Percentiles rank a stretch among this genome's conserved stretches.
Evolutionary conservation across 2,329 filamentous ascomycete genomes (phyloP).

Genomic region (Myotisia sp.): DNA sequence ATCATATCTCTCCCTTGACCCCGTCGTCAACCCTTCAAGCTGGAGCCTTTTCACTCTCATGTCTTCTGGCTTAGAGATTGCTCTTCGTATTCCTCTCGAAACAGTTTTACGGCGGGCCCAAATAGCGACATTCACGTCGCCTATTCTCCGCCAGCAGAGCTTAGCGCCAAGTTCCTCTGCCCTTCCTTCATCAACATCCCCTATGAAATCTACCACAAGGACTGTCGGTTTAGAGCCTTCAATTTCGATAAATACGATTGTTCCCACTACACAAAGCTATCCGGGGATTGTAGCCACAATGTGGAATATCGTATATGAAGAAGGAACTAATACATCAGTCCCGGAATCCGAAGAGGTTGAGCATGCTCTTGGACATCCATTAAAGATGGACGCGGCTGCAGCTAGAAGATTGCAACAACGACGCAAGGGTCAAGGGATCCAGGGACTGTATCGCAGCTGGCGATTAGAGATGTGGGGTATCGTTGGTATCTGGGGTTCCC

Average conservation of each 20-base stretch:
- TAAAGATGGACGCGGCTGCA: conserved; percentile 20
- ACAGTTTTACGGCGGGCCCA: conserved; percentile 83
- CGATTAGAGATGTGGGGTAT: conserved; percentile 42
- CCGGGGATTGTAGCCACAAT: conserved; percentile 81
- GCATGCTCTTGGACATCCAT: conserved; percentile 24
- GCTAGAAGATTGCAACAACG: conserved; percentile 23
- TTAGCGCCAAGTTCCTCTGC: conserved; percentile 13
- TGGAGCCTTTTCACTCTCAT: conserved; percentile 75
- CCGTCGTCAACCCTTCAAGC: conserved; percentile 61
- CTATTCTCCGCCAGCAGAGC: conserved; percentile 32
- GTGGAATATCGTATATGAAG: conserved; percentile 70
- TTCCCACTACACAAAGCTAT: conserved; percentile 62
- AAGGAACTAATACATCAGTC: conserved; percentile 43
- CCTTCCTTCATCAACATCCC: conserved; percentile 7
- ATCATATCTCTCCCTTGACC: conserved; percentile 71
- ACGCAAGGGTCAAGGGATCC: conserved; percentile 40
- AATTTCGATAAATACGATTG: conserved; percentile 52
- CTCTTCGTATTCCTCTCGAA: conserved; percentile 78
- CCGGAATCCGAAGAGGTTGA: conserved; percentile 33
- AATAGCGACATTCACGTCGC: conserved; percentile 52
- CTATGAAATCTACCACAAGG: not conserved
- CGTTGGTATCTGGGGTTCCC: conserved; percentile 41
- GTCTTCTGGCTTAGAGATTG: conserved; percentile 63
- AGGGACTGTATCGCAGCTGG: conserved; percentile 45
- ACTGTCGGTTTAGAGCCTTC: not conserved